Evolutionary conservation across 352 stramenopile genomes (phyloP), one percentile per base, ranked within the genome.

Genomic region (Phytophthora lateralis): DNA sequence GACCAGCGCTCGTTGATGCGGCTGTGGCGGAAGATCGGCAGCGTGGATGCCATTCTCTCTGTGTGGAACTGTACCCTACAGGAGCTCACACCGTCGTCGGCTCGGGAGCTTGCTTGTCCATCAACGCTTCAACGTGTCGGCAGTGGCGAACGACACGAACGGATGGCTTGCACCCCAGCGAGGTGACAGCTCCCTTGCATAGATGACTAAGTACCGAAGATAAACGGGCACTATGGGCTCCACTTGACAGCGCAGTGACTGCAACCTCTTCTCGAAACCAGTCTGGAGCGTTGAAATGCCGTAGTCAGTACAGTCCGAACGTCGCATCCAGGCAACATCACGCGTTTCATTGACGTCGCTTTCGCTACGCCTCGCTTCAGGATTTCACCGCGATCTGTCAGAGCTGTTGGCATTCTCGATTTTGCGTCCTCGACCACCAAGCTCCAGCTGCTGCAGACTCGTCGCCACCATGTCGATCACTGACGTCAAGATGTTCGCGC

Each of bases 401-500:
- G 24, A 60, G 27, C 29, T 61, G 8, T 39, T 27, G 39, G n/a
- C 63, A 71, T 67, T 71, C 32, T 59, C 58, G 45, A 67, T 62
- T 67, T 60, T 15, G 57, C 63, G 26, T 42, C 30, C 51, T 59
- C 57, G 51, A 71, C 43, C 45, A 67, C 39, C 49, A 71, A 71
- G 57, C 50, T 63, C 17, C 42, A 48, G 35, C 48, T 68, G 44
- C 42, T 55, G 39, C 46, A 43, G 15, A 62, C 14, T 37, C 4
- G 4, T 30, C 24, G 21, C 45, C 44, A 41, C 35, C 15, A 67
- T 70, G 55, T n/a, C 30, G 8, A 59, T 64, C 50, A 64, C 66
- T 4, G 67, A 76, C 29, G 55, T 71, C 32, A 73, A 76, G 38
- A 54, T 71, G 37, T 71, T 80, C 48, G 77, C 75, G 7, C 38